Evolutionary conservation across 1,284 basidiomycete species (phyloP).

Genomic region (Wallemia ichthyophaga): DNA sequence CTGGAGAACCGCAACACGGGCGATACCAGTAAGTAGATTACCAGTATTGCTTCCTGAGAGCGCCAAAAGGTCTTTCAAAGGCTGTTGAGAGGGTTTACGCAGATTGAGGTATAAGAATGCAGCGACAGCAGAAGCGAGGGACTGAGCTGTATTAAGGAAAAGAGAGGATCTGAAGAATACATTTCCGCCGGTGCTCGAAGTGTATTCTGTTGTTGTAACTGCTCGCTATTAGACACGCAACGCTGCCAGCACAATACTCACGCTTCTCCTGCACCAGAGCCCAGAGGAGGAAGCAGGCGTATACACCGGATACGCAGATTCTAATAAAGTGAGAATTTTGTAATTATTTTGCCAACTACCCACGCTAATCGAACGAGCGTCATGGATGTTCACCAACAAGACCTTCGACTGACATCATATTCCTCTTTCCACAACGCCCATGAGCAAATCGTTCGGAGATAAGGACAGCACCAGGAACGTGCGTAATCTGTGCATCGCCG

Average conservation of each 20-base stretch:
- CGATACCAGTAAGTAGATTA: constrained; percentile 34
- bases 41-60: constrained; percentile 14
- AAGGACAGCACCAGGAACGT: constrained; percentile 1
- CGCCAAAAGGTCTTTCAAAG: constrained; percentile 27
- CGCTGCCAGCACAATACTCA: background rate
- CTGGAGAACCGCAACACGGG: constrained; percentile 63
- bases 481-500: constrained; percentile 1
- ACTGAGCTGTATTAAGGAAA: constrained; percentile 65
- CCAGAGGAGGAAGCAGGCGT: constrained; percentile 1
- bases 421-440: background rate
- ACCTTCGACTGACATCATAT: background rate
- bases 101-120: constrained; percentile 51
- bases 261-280: background rate
- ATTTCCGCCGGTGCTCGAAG: background rate
- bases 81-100: constrained; percentile 25
- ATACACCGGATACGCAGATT: background rate
- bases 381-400: background rate
- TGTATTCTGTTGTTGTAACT: background rate
- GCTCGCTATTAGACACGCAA: background rate
- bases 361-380: background rate
- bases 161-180: constrained; percentile 43
- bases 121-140: constrained; percentile 42
- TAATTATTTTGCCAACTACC: background rate
- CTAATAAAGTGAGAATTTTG: no score
- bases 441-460: background rate